phyloP scores from a whole-genome alignment of 192 early-diverging fungal genomes.

The Oehlia diaphana region DNA sequence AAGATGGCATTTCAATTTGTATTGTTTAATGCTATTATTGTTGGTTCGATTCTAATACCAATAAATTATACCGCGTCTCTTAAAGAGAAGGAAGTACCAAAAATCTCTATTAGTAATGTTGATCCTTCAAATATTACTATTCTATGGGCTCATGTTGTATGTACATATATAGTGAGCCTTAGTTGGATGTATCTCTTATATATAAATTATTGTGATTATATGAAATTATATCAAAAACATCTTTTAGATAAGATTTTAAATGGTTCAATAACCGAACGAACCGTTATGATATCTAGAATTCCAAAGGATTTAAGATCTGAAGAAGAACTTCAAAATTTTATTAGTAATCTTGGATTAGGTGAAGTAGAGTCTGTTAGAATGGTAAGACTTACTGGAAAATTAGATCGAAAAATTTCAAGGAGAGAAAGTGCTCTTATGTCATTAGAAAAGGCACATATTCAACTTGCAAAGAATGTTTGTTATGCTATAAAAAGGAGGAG shows the following conservation, averaged over 20 bases:
- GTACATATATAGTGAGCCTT: slow-evolving; percentile 47
- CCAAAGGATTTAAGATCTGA: slow-evolving; percentile 52
- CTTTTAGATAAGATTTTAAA: slow-evolving; percentile 36
- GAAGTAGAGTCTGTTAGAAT: slow-evolving; percentile 53
- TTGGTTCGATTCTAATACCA: slow-evolving; percentile 49
- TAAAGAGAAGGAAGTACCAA: slow-evolving; percentile 21
- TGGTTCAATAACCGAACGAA: slow-evolving; percentile 46
- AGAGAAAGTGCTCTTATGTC: slow-evolving; percentile 42
- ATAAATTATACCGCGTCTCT: slow-evolving; percentile 45
- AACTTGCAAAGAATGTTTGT: slow-evolving; percentile 39
- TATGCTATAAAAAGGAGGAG: slow-evolving; percentile 29
- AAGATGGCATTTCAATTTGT: slow-evolving; percentile 58
- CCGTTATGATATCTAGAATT: slow-evolving; percentile 56
- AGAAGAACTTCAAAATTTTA: slow-evolving; percentile 47
- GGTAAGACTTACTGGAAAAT: slow-evolving; percentile 49
- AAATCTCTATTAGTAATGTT: slow-evolving; percentile 50
- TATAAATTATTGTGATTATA: slow-evolving; percentile 56
- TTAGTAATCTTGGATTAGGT: slow-evolving; percentile 56
- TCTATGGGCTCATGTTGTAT: slow-evolving; percentile 57
- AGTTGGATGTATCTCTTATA: slow-evolving; percentile 58
- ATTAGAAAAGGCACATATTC: slow-evolving; percentile 52
- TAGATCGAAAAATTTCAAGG: slow-evolving; percentile 45
- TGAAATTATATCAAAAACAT: slow-evolving; percentile 49
- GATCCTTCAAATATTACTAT: slow-evolving; percentile 26
- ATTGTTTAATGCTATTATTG: slow-evolving; percentile 41